Conservation (phyloP, 2,329 filamentous ascomycete species). For the Epichloe festucae region DNA sequence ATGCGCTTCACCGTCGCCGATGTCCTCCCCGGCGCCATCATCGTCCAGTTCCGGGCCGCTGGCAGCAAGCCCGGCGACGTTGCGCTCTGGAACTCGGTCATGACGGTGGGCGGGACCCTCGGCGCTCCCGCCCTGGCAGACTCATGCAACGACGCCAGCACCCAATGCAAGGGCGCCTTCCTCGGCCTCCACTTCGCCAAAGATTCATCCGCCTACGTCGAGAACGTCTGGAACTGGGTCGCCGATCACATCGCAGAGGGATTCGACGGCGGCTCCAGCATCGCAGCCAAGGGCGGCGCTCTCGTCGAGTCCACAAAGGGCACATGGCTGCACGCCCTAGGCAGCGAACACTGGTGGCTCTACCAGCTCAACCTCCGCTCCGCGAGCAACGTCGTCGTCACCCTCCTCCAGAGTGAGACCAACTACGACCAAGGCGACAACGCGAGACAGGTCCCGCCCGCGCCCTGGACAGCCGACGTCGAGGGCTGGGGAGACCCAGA, state of each 20-base stretch:
- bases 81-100: slow-evolving; percentile 33
- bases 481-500: slow-evolving; percentile 28
- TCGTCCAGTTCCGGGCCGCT: slow-evolving; percentile 27
- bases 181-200: slow-evolving; percentile 35
- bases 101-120: slow-evolving; percentile 31
- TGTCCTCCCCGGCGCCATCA: slow-evolving; percentile 23
- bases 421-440: slow-evolving; percentile 26
- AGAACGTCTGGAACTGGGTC: slow-evolving; percentile 26
- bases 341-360: slow-evolving; percentile 43
- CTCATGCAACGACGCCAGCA: slow-evolving; percentile 20
- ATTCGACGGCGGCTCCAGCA: slow-evolving; percentile 27
- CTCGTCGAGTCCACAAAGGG: slow-evolving; percentile 33
- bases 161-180: slow-evolving; percentile 33
- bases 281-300: slow-evolving; percentile 35
- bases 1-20: slow-evolving; percentile 38
- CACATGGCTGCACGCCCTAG: slow-evolving; percentile 34
- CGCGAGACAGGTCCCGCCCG: slow-evolving; percentile 20
- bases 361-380: slow-evolving; percentile 43
- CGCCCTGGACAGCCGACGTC: slow-evolving; percentile 26
- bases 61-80: slow-evolving; percentile 33
- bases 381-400: slow-evolving; percentile 36
- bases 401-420: slow-evolving; percentile 40
- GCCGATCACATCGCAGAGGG: slow-evolving; percentile 35
- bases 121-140: slow-evolving; percentile 23
- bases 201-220: slow-evolving; percentile 11